Percentiles rank a stretch among this genome's conserved stretches.
These are phyloP conservation scores for Lumnitzera racemosa DNA, from an alignment of 345 rosid genomes.

Conservation along the genomic window DNA sequence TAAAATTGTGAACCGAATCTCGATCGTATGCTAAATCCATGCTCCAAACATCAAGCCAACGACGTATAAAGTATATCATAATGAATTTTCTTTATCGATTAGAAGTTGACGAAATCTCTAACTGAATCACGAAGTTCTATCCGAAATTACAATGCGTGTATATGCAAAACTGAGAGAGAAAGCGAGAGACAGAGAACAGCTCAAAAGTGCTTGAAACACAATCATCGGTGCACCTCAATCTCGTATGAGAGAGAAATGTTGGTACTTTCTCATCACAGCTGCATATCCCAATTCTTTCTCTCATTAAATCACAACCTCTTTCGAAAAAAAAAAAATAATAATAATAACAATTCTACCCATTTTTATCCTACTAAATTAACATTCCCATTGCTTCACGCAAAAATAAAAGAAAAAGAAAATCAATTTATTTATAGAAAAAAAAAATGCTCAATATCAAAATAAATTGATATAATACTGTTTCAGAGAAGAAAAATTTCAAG, in stretches of 20 bases:
- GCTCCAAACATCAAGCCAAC: too few species aligned
- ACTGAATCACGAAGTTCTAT: too few species aligned
- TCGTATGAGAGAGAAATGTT: neutral
- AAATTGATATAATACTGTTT: neutral
- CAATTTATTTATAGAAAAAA: too few species aligned
- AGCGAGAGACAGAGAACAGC: slow-evolving; percentile 9
- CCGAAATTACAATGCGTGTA: too few species aligned
- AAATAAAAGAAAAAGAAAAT: neutral
- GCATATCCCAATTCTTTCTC: neutral
- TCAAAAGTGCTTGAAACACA: slow-evolving; percentile 28
- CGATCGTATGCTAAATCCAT: too few species aligned
- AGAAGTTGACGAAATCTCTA: too few species aligned
- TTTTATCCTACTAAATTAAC: neutral
- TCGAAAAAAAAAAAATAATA: too few species aligned
- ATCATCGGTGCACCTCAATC: slow-evolving; percentile 17
- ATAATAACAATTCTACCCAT: too few species aligned
- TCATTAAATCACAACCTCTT: neutral
- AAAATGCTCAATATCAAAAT: neutral
- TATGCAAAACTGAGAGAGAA: neutral
- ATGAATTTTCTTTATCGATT: too few species aligned
- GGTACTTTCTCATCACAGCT: slow-evolving; percentile 22
- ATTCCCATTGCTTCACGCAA: too few species aligned
- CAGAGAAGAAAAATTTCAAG: neutral
- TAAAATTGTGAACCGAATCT: too few species aligned
- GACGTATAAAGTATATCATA: too few species aligned